A percentile compares a stretch with the other conserved stretches of the same genome.
These are phyloP conservation scores for Hirschfeldia incana DNA, from an alignment of 345 rosid genomes.

Conservation along the genomic window DNA sequence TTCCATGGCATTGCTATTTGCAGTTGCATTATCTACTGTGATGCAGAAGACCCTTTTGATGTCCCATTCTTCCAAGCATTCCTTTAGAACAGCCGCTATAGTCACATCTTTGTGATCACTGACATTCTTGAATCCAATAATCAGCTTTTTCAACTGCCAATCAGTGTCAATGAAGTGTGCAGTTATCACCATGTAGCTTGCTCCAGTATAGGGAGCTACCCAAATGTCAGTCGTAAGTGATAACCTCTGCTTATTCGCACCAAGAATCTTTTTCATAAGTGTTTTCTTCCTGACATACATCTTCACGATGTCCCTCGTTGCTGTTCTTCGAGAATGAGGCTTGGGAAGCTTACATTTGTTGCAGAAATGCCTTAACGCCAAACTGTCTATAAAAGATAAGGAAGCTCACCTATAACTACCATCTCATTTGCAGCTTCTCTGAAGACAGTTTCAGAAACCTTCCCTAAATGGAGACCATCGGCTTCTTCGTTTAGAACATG, in stretches of 20 bases:
- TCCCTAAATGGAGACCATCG: not conserved
- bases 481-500: not conserved
- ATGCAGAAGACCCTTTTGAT: not conserved
- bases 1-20: not conserved
- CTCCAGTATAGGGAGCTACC: not conserved
- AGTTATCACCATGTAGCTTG: not conserved
- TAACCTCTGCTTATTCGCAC: not conserved
- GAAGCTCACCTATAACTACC: not conserved
- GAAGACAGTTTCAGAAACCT: not conserved
- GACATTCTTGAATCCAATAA: not conserved
- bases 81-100: not conserved
- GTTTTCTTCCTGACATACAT: not conserved
- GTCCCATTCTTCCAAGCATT: not conserved
- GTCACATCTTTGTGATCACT: not conserved
- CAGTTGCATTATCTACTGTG: not conserved
- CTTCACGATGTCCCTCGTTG: not conserved
- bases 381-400: not conserved
- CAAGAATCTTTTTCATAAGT: not conserved
- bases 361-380: not conserved
- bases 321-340: not conserved
- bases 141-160: not conserved
- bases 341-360: not conserved
- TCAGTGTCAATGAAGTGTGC: not conserved
- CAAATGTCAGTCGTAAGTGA: not conserved
- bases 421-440: not conserved